Base-by-base conservation (phyloP, 192 early-diverging fungal species). In the Linnemannia hyalina region DNA sequence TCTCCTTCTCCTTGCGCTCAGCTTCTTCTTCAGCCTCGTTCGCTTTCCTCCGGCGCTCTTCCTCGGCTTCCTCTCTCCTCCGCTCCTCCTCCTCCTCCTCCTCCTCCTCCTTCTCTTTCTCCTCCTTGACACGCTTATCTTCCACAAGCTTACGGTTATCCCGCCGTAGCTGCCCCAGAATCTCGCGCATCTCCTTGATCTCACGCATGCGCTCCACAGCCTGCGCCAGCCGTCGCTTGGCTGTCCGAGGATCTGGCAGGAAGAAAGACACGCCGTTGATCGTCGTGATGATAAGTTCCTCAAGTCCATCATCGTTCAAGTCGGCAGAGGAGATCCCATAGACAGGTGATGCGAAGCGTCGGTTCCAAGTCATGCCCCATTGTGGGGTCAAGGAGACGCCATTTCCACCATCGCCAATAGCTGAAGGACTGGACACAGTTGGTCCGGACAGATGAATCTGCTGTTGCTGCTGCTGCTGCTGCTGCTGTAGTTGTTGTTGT, bases 201-300 rank as follows among this genome's bases (percentile, higher is more conserved):
- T 88, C 89, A 5, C 82, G 81, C 52, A 92, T 81, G 2, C 88
- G 84, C 7, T 89, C 81, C 10, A 90, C 70, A 6, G 84, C 84
- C 41, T 63, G 75, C 1, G 36, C 63, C 26, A 92, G 73, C 23
- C 89, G 73, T 40, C 78, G 74, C 54, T 86, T 90, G 1, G 91
- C 90, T 15, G 87, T 81, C 35, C 78, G 73, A 23, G 90, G 74
- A 29, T 92, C 90, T 22, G 91, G 91, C 71, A 90, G 68, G 46
- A 92, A 89, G 75, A 92, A 82, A 70, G 90, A 90, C 1, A 91
- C 88, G 2, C 92, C 92, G 65, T 91, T 89, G 83, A 91, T 84
- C 0, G 91, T 92, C 18, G 82, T 88, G 6, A 93, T 83, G 32
- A 93, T 85, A 1, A 93, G 76, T 54, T 93, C 92, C 55, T 92